A percentile compares a stretch with the other conserved stretches of the same genome.
Evolutionary conservation across 495 filamentous ascomycete genomes (phyloP).

Genomic region (Aspergillus haitiensis): DNA sequence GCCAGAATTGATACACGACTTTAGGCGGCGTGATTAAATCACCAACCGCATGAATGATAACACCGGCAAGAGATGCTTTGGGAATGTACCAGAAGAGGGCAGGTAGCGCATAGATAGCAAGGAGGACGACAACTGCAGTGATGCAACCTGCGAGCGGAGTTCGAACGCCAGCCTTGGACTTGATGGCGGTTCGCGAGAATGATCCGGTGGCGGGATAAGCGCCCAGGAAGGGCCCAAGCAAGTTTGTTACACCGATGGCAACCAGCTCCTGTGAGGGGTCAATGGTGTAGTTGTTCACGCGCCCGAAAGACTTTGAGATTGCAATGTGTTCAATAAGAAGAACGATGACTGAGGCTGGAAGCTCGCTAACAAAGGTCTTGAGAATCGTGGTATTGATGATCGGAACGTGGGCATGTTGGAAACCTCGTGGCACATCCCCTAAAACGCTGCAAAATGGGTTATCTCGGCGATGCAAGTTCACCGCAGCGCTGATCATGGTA

Average conservation of each 20-base stretch:
- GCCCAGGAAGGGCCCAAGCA: conserved; percentile 91
- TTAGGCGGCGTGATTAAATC: conserved; percentile 94
- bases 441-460: conserved; percentile 64
- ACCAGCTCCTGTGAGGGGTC: conserved; percentile 96
- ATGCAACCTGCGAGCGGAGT: conserved; percentile 92
- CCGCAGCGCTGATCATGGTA: conserved; percentile 85
- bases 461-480: conserved; percentile 60
- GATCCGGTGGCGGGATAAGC: conserved; percentile 94
- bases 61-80: conserved; percentile 76
- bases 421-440: conserved; percentile 76
- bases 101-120: conserved; percentile 93
- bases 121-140: conserved; percentile 81
- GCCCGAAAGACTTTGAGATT: conserved; percentile 97
- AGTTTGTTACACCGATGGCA: conserved; percentile 88
- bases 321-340: conserved; percentile 94
- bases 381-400: conserved; percentile 64
- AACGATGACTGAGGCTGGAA: conserved; percentile 86
- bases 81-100: conserved; percentile 96
- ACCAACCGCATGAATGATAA: conserved; percentile 97
- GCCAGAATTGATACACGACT: conserved; percentile 95
- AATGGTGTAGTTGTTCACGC: conserved; percentile 98
- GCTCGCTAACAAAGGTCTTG: conserved; percentile 56
- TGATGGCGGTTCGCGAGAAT: conserved; percentile 96
- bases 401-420: conserved; percentile 79
- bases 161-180: conserved; percentile 94